Evolutionary conservation across 148 eudicot species (phyloP).

Genomic region (Arctostaphylos glauca): DNA sequence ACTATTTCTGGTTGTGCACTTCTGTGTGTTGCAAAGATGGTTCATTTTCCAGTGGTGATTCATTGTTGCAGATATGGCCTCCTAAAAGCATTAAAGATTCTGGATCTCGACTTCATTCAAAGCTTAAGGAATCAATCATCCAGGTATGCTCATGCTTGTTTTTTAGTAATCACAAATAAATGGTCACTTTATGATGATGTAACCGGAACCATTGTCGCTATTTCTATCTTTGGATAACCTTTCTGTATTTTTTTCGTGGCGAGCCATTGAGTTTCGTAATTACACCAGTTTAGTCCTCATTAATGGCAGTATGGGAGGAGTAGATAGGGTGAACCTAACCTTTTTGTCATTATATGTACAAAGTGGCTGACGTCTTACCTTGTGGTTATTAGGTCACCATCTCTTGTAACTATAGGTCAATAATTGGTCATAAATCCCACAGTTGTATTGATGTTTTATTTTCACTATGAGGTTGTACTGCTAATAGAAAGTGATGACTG

Average conservation of each 20-base stretch:
- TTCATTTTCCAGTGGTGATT: constrained; percentile 14
- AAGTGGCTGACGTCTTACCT: neutral
- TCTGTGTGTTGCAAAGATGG: neutral
- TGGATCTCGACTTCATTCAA: constrained; percentile 78
- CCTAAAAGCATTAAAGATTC: constrained; percentile 92
- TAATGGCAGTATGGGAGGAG: neutral
- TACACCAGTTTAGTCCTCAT: neutral
- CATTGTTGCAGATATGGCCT: constrained; percentile 91
- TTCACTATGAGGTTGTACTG: neutral
- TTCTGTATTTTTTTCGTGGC: neutral
- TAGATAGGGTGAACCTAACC: neutral
- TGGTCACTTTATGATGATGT: neutral
- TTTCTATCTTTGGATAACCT: neutral
- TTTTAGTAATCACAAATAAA: neutral
- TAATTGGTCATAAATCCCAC: neutral
- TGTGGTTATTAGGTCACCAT: neutral
- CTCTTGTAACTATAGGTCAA: neutral
- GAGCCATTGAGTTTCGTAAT: neutral
- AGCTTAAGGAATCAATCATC: constrained; percentile 84
- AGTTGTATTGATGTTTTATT: neutral
- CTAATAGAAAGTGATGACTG: neutral
- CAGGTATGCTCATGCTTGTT: constrained; percentile 47
- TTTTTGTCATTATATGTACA: neutral
- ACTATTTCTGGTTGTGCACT: neutral
- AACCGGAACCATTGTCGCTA: neutral